Evolutionary conservation across 768 basidiomycete genomes (phyloP).

Genomic region (Dentipellis sp.): DNA sequence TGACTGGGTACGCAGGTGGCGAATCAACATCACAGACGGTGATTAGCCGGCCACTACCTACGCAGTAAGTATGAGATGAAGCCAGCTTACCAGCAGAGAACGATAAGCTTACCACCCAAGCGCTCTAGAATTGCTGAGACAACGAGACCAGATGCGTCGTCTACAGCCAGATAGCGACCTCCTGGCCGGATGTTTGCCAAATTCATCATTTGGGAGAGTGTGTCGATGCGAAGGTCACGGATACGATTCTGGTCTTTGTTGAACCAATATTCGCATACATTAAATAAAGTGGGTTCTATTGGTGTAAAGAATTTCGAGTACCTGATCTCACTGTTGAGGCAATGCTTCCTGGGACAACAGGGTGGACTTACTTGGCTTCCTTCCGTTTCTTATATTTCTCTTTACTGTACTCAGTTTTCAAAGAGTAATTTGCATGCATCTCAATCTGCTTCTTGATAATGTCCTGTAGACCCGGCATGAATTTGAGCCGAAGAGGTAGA

Average conservation of each 20-base stretch:
- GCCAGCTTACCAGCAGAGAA: neutral
- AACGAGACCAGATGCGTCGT: conserved; percentile 85
- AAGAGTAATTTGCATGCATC: conserved; percentile 80
- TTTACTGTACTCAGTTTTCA: conserved; percentile 98
- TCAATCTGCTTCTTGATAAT: conserved; percentile 94
- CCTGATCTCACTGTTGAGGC: conserved; percentile 30
- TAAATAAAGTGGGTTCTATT: conserved; percentile 79
- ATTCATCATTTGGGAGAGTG: conserved; percentile 81
- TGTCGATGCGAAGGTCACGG: conserved; percentile 78
- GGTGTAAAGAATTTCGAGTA: conserved; percentile 84
- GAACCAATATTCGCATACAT: conserved; percentile 87
- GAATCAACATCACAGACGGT: conserved; percentile 86
- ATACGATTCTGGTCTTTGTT: conserved; percentile 74
- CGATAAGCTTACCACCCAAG: conserved; percentile 55
- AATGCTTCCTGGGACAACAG: neutral
- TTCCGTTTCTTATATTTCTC: conserved; percentile 97
- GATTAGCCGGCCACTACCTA: conserved; percentile 75
- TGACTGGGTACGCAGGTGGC: conserved; percentile 83
- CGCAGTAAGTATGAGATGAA: neutral
- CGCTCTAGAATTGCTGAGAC: conserved; percentile 80
- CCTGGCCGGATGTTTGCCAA: conserved; percentile 79
- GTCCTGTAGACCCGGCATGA: conserved; percentile 44
- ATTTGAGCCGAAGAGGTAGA: neutral
- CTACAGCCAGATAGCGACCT: conserved; percentile 81
- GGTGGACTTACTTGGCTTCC: conserved; percentile 75